phyloP scores from a whole-genome alignment of 345 rosid genomes.

The Eutrema japonicum region DNA sequence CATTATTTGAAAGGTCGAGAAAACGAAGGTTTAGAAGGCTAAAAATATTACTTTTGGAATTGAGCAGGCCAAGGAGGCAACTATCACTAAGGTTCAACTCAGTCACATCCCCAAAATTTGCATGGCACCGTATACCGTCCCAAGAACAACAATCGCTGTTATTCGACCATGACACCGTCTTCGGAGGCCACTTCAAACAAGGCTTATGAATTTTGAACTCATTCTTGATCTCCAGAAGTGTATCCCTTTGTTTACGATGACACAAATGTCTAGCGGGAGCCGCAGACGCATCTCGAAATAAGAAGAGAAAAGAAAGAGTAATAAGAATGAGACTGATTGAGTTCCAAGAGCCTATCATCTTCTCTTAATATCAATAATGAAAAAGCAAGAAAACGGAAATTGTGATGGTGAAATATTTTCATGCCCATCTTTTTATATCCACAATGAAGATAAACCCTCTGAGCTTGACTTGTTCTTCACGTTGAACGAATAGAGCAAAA shows the following conservation, averaged over 20 bases:
- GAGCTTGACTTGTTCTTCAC: too few species aligned
- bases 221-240: neutral
- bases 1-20: too few species aligned
- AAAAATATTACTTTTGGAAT: neutral
- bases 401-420: too few species aligned
- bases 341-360: neutral
- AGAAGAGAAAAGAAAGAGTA: neutral
- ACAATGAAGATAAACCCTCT: too few species aligned
- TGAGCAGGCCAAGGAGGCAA: neutral
- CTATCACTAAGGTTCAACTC: neutral
- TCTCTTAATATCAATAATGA: too few species aligned
- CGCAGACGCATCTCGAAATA: neutral
- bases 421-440: too few species aligned
- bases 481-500: too few species aligned
- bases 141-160: neutral
- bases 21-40: neutral
- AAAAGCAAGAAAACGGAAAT: too few species aligned
- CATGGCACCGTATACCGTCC: neutral
- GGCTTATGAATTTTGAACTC: neutral
- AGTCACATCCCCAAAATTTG: neutral
- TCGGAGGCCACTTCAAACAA: neutral
- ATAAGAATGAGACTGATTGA: neutral
- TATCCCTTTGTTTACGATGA: neutral
- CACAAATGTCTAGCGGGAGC: neutral
- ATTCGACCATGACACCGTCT: neutral